phyloP scores from a whole-genome alignment of 2,329 filamentous ascomycete species.

The Penicillium occitanis region DNA sequence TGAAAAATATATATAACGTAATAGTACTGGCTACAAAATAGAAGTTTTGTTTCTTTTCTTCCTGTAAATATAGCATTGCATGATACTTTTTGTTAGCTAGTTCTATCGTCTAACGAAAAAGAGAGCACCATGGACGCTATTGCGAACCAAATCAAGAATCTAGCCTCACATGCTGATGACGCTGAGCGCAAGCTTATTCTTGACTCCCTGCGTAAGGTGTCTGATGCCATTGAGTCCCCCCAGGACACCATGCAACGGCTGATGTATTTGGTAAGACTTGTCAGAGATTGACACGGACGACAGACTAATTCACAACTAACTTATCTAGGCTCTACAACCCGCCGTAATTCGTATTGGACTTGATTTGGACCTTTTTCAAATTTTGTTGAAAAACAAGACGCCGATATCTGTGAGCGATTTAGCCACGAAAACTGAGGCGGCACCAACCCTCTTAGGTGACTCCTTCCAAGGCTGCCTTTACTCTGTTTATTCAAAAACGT shows the following conservation, averaged over 20 bases:
- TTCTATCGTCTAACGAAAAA: too few species aligned
- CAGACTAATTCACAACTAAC: neutral
- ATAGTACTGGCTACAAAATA: neutral
- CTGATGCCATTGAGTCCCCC: constrained; percentile 23
- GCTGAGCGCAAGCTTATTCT: constrained; percentile 23
- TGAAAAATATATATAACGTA: neutral
- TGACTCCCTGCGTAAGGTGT: constrained; percentile 22
- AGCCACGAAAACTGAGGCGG: constrained; percentile 18
- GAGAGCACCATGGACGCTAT: constrained; percentile 10
- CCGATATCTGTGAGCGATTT: constrained; percentile 24
- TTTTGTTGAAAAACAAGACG: constrained; percentile 18
- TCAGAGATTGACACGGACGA: neutral
- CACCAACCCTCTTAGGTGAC: constrained; percentile 3
- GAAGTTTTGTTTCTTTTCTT: neutral
- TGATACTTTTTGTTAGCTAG: neutral
- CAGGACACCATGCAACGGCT: constrained; percentile 21
- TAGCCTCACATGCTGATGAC: constrained; percentile 25
- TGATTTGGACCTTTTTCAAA: constrained; percentile 27
- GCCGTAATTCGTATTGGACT: constrained; percentile 23
- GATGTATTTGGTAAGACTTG: neutral
- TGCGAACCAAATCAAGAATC: constrained; percentile 21
- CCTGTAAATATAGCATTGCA: neutral
- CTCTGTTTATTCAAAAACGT: neutral
- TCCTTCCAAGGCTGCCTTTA: neutral
- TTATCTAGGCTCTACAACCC: constrained; percentile 24